These are phyloP conservation scores for Globisporangium recalcitrans DNA, from an alignment of 352 stramenopile genomes.

Conservation along the genomic window DNA sequence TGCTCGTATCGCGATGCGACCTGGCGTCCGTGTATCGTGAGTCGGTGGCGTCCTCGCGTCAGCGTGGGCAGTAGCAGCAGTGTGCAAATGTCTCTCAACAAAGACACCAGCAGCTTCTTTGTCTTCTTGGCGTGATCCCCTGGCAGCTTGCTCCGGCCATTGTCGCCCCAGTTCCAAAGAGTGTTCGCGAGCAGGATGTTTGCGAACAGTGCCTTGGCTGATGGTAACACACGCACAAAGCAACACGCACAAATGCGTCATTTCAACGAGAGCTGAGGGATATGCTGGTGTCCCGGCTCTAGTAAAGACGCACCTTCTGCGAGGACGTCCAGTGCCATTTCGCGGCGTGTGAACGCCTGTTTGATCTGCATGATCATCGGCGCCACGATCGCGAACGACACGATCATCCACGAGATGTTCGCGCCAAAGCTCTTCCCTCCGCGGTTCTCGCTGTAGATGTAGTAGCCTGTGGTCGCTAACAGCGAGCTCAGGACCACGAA, in stretches of 20 bases:
- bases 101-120: slow-evolving; percentile 42
- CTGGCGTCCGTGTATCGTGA: slow-evolving; percentile 48
- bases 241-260: background rate
- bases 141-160: slow-evolving; percentile 53
- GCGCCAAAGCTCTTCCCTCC: slow-evolving; percentile 45
- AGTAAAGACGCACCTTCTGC: slow-evolving; percentile 41
- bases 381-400: slow-evolving; percentile 76
- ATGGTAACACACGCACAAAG: background rate
- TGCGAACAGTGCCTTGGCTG: slow-evolving; percentile 54
- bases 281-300: background rate
- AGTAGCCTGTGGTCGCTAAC: slow-evolving; percentile 60
- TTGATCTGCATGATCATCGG: slow-evolving; percentile 88
- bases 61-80: slow-evolving; percentile 64
- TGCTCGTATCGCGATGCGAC: slow-evolving; percentile 36
- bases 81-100: slow-evolving; percentile 42
- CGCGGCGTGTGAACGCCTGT: slow-evolving; percentile 69
- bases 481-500: slow-evolving; percentile 65
- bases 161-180: slow-evolving; percentile 78
- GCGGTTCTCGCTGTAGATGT: slow-evolving; percentile 41
- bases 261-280: background rate
- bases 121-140: slow-evolving; percentile 44
- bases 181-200: slow-evolving; percentile 77
- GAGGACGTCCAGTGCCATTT: slow-evolving; percentile 63
- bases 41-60: slow-evolving; percentile 63
- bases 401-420: slow-evolving; percentile 84